Conservation (phyloP, 2,329 filamentous ascomycete genomes). For the Pyrenophora seminiperda region DNA sequence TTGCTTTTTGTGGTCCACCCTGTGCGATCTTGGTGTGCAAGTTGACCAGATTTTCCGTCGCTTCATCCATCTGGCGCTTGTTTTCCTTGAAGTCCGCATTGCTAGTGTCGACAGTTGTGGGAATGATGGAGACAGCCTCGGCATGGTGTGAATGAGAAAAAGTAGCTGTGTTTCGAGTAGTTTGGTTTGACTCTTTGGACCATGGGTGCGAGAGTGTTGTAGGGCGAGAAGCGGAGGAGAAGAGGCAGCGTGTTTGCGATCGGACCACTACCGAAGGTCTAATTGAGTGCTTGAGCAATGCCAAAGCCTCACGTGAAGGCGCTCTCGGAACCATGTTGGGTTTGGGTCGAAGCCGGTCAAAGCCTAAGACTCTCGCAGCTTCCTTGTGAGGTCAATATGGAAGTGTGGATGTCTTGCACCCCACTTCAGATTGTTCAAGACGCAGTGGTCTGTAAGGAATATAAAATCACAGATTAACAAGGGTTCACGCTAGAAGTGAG, state of each 20-base stretch:
- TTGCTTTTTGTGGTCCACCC: constrained; percentile 80
- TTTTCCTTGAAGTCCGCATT: constrained; percentile 84
- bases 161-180: constrained; percentile 62
- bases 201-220: constrained; percentile 24
- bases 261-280: constrained; percentile 32
- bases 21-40: constrained; percentile 73
- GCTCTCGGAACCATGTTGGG: constrained; percentile 40
- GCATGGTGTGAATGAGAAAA: constrained; percentile 84
- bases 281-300: constrained; percentile 41
- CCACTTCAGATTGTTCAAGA: no score
- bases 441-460: not conserved
- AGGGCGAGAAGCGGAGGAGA: constrained; percentile 18
- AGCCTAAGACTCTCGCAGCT: not conserved
- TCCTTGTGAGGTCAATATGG: not conserved
- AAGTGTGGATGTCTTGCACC: no score
- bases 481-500: not conserved
- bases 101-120: constrained; percentile 74
- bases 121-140: constrained; percentile 78
- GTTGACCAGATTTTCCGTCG: constrained; percentile 69
- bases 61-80: constrained; percentile 73
- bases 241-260: constrained; percentile 28
- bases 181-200: constrained; percentile 16
- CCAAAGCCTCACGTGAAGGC: constrained; percentile 44
- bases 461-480: not conserved
- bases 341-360: not conserved